A percentile compares a stretch with the other conserved stretches of the same genome.
Conservation (phyloP, 2,329 filamentous ascomycete species). For the Pseudocercospora fuligena region DNA sequence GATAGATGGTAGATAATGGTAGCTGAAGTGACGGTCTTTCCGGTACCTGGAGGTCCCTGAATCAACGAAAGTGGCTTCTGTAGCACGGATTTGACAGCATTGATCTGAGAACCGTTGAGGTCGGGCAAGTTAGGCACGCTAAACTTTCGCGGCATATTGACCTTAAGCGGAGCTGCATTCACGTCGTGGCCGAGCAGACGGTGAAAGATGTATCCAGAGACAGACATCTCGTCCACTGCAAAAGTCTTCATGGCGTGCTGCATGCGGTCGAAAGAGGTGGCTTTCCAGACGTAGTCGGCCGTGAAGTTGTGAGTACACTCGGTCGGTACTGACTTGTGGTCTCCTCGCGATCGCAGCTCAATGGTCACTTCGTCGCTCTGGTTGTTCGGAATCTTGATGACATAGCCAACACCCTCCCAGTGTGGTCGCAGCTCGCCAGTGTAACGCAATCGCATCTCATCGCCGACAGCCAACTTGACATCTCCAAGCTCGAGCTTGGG, state of each 20-base stretch:
- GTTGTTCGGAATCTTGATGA: conserved; percentile 99
- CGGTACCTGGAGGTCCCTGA: conserved; percentile 93
- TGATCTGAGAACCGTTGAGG: conserved; percentile 93
- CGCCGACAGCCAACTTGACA: conserved; percentile 95
- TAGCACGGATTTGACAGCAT: conserved; percentile 91
- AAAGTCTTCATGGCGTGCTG: conserved; percentile 99
- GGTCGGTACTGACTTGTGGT: conserved; percentile 93
- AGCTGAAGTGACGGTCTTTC: conserved; percentile 97
- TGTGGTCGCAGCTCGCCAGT: conserved; percentile 88
- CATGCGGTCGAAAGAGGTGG: conserved; percentile 98
- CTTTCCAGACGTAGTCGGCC: conserved; percentile 99
- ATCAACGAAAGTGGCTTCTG: conserved; percentile 94
- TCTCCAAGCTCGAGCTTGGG: conserved; percentile 97
- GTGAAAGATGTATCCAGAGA: conserved; percentile 98
- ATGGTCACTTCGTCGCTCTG: conserved; percentile 97
- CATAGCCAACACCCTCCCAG: conserved; percentile 98
- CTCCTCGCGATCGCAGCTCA: conserved; percentile 89
- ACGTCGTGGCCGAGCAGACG: conserved; percentile 95
- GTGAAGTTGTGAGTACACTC: conserved; percentile 98
- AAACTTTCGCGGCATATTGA: conserved; percentile 93
- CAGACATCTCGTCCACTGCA: conserved; percentile 95
- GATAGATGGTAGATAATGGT: conserved; percentile 98
- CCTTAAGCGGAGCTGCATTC: conserved; percentile 92
- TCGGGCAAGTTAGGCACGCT: conserved; percentile 93
- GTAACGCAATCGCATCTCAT: conserved; percentile 97